Evolutionary conservation across 176 grass and related monocot genomes (phyloP).

Genomic region (Aegilops sharonensis): DNA sequence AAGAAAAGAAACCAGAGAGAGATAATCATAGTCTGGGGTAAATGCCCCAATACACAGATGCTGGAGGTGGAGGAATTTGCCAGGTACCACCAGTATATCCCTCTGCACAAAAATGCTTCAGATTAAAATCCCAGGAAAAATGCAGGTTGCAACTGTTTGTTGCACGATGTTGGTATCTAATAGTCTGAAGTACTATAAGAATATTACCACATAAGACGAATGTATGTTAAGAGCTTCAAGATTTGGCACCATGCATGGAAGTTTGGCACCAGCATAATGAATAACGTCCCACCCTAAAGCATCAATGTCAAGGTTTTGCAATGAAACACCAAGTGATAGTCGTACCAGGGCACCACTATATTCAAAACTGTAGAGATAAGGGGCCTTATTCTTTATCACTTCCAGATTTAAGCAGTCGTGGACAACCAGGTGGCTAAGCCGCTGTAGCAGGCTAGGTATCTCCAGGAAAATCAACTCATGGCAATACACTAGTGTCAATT

Average conservation of each 20-base stretch:
- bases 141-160: not conserved
- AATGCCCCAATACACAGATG: not conserved
- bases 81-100: not conserved
- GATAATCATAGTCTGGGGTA: not conserved
- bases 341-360: not conserved
- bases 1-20: not conserved
- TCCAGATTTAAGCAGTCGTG: not conserved
- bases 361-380: conserved; percentile 1
- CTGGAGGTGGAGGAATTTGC: conserved; percentile 3
- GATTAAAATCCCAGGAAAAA: not conserved
- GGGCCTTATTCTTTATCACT: not conserved
- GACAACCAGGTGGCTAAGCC: not conserved
- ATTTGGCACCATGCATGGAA: not conserved
- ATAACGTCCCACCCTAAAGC: not conserved
- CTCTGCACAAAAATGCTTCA: conserved; percentile 11
- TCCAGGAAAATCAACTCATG: not conserved
- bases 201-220: not conserved
- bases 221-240: not conserved
- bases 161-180: not conserved
- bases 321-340: not conserved
- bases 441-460: not conserved
- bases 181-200: not conserved
- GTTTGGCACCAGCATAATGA: not conserved
- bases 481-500: not conserved
- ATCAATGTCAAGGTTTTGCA: not conserved